Evolutionary conservation across 108 stramenopile genomes (phyloP), one percentile per base, ranked within the genome.

Genomic region (Chaetoceros muelleri): DNA sequence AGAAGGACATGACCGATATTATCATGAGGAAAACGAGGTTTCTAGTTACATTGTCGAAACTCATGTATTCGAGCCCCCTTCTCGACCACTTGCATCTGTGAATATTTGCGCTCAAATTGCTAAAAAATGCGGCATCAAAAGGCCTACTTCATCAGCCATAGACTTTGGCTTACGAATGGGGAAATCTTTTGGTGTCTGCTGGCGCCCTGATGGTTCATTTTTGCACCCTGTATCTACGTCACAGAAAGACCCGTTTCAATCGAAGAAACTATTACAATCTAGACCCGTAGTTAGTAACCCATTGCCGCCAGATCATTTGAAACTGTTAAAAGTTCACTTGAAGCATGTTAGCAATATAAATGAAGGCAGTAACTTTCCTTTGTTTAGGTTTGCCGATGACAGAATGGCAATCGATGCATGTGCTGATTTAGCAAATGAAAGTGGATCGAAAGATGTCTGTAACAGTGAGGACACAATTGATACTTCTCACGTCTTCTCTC

Each of bases 141-240:
- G 48, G 49, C 8, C 10, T 57, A 40, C 69, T 30, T 58, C 64
- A 19, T 76, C 82, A 28, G 74, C 74, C 26, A 67, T 71, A 44
- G 89, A 87, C 59, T 77, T 68, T 61, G 83, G 89, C 18, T 23
- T 78, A 21, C 78, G 81, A 25, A 85, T 91, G 85, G 80, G 85
- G 17, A 55, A 72, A 30, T 84, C 83, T 1, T 87, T 91, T 58
- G 81, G 90, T 47, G 82, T 86, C 44, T 82, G 75, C 17, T 92
- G 84, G 85, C 67, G 56, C 30, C 84, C 82, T 26, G 76, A 87
- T 73, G 90, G 85, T 17, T 86, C 86, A 18, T 79, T 85, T 57
- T 62, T 72, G 46, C 71, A 59, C 30, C 57, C 19, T 40, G n/a
- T 19, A 29, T 51, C 24, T 44, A 27, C 13, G 26, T 27, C 46